Evolutionary conservation across 2,329 filamentous ascomycete species (phyloP).

Genomic region (Pseudocercospora musae): DNA sequence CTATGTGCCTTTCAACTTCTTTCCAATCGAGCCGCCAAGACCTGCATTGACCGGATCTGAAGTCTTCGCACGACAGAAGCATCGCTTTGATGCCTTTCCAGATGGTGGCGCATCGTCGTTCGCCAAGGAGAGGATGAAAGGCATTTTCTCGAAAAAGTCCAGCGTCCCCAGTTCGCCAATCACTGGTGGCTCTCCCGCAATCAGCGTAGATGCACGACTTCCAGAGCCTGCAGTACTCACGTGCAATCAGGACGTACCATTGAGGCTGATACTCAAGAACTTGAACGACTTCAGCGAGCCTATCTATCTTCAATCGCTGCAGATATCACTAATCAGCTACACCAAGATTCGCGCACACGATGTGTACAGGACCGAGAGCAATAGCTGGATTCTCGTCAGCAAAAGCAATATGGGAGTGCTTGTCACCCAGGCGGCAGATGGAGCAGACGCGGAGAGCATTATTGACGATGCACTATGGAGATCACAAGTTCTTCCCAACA

Average conservation of each 20-base stretch:
- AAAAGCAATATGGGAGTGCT: conserved; percentile 69
- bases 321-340: conserved; percentile 76
- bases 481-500: conserved; percentile 70
- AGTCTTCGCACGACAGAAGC: conserved; percentile 73
- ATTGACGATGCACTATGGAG: conserved; percentile 69
- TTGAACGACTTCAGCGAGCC: conserved; percentile 65
- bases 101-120: conserved; percentile 6
- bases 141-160: conserved; percentile 53
- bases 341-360: conserved; percentile 79
- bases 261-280: conserved; percentile 77
- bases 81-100: conserved; percentile 51
- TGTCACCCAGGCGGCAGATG: conserved; percentile 57
- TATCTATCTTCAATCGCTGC: conserved; percentile 72
- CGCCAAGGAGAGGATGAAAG: conserved; percentile 52
- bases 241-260: conserved; percentile 79
- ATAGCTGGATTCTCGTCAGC: conserved; percentile 72
- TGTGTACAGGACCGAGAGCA: conserved; percentile 65
- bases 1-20: conserved; percentile 69
- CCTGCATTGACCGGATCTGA: conserved; percentile 67
- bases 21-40: conserved; percentile 87
- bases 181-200: conserved; percentile 47
- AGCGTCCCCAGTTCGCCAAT: conserved; percentile 24
- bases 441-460: conserved; percentile 51
- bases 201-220: conserved; percentile 77
- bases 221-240: conserved; percentile 86